phyloP scores from a whole-genome alignment of 768 basidiomycete species.

The Lactarius quietus region DNA sequence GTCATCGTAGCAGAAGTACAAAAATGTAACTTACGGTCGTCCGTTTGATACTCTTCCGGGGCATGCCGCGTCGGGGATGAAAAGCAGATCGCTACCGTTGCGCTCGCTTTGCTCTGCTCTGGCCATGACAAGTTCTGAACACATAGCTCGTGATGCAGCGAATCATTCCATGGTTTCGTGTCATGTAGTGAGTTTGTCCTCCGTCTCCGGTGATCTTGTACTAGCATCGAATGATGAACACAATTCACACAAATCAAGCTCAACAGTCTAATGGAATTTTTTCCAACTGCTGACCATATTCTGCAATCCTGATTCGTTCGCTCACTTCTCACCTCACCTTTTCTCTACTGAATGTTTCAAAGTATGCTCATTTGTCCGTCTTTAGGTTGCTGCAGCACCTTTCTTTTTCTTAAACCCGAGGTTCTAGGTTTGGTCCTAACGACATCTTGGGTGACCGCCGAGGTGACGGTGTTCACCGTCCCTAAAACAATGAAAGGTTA shows the following conservation, averaged over 20 bases:
- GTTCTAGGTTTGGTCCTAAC: neutral
- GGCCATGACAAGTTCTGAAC: neutral
- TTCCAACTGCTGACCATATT: conserved; percentile 41
- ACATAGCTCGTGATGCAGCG: neutral
- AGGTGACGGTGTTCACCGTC: no score
- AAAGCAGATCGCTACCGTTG: neutral
- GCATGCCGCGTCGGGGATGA: neutral
- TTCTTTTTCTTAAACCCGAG: neutral
- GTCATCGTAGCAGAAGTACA: neutral
- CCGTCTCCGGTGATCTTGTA: neutral
- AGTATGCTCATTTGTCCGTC: neutral
- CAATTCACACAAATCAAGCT: conserved; percentile 43
- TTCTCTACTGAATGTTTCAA: neutral
- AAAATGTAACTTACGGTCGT: neutral
- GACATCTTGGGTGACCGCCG: no score
- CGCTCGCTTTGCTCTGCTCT: neutral
- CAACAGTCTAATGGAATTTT: conserved; percentile 45
- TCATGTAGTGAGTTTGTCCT: neutral
- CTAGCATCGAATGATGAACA: conserved; percentile 35
- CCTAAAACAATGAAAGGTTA: no score
- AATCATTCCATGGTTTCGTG: neutral
- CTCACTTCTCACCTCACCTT: neutral
- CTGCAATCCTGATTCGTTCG: conserved; percentile 43
- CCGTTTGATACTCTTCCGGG: neutral
- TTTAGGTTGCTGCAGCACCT: neutral